These are phyloP conservation scores for Hypoxylon sp. DNA, from an alignment of 2,329 filamentous ascomycete species.

Conservation along the genomic window DNA sequence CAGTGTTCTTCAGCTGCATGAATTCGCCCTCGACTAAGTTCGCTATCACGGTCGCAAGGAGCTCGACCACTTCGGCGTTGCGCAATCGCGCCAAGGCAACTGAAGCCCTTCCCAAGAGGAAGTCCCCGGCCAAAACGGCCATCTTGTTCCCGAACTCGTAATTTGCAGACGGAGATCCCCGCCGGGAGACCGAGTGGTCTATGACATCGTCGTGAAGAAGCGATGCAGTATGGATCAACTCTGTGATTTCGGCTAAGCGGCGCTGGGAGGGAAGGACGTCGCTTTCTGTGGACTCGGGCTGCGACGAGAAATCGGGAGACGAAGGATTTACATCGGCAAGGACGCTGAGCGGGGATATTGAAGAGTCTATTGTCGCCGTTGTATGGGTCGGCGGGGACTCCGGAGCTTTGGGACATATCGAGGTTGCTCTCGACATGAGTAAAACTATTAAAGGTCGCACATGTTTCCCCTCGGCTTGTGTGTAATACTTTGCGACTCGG, in stretches of 20 bases:
- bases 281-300: conserved; percentile 64
- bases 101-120: conserved; percentile 91
- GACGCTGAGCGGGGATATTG: conserved; percentile 69
- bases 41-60: conserved; percentile 95
- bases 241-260: conserved; percentile 94
- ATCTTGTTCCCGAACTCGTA: conserved; percentile 99
- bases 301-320: conserved; percentile 64
- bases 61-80: conserved; percentile 94
- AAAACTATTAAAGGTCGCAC: conserved; percentile 94
- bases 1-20: conserved; percentile 99
- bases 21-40: conserved; percentile 99
- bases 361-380: conserved; percentile 64
- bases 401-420: conserved; percentile 76
- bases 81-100: conserved; percentile 91
- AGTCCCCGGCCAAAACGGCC: conserved; percentile 98
- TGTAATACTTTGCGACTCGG: conserved; percentile 98
- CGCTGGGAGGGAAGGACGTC: conserved; percentile 94
- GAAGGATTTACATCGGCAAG: conserved; percentile 89
- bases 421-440: conserved; percentile 94
- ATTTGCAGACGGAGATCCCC: conserved; percentile 89
- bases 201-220: conserved; percentile 98
- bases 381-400: conserved; percentile 60
- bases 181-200: conserved; percentile 88
- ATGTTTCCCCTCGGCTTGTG: conserved; percentile 95
- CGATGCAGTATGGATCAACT: conserved; percentile 97